Conservation (phyloP, 2,329 filamentous ascomycete species). For the Xylariaceae sp. region DNA sequence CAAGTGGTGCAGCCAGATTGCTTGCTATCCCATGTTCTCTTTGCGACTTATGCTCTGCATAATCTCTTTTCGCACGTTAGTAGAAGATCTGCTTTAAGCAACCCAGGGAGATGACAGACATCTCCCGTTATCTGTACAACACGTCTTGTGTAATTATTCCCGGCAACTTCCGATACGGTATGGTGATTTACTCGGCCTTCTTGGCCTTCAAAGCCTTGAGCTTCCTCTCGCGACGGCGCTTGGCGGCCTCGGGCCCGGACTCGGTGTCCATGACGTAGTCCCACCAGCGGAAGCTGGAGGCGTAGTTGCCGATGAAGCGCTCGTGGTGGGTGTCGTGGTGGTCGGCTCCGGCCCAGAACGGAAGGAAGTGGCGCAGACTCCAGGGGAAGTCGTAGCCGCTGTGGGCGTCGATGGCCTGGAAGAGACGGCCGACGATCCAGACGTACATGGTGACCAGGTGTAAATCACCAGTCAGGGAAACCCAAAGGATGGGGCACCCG, state of each 20-base stretch:
- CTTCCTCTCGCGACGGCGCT: slow-evolving; percentile 76
- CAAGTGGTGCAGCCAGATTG: too few relatives aligned
- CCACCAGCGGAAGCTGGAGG: slow-evolving; percentile 99
- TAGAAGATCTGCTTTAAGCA: too few relatives aligned
- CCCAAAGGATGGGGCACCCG: slow-evolving; percentile 76
- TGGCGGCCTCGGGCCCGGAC: slow-evolving; percentile 79
- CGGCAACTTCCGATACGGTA: too few relatives aligned
- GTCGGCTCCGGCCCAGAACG: slow-evolving; percentile 95
- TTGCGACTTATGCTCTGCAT: too few relatives aligned
- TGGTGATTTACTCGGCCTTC: slow-evolving; percentile 66
- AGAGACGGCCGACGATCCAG: slow-evolving; percentile 89
- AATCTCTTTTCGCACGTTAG: too few relatives aligned
- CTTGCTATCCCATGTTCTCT: too few relatives aligned
- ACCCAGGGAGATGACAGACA: too few relatives aligned
- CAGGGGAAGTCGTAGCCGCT: slow-evolving; percentile 98
- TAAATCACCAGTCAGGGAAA: slow-evolving; percentile 74
- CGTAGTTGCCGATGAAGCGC: slow-evolving; percentile 97
- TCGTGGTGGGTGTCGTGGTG: slow-evolving; percentile 98
- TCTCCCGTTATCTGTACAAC: too few relatives aligned
- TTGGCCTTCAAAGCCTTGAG: slow-evolving; percentile 57
- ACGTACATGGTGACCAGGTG: slow-evolving; percentile 97
- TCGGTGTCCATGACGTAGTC: slow-evolving; percentile 92
- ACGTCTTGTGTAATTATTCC: too few relatives aligned
- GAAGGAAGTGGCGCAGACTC: slow-evolving; percentile 90
- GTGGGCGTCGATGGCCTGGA: slow-evolving; percentile 97